Percentiles rank a stretch among this genome's conserved stretches.
Conservation (phyloP, 345 rosid species). For the Pistacia atlantica region DNA sequence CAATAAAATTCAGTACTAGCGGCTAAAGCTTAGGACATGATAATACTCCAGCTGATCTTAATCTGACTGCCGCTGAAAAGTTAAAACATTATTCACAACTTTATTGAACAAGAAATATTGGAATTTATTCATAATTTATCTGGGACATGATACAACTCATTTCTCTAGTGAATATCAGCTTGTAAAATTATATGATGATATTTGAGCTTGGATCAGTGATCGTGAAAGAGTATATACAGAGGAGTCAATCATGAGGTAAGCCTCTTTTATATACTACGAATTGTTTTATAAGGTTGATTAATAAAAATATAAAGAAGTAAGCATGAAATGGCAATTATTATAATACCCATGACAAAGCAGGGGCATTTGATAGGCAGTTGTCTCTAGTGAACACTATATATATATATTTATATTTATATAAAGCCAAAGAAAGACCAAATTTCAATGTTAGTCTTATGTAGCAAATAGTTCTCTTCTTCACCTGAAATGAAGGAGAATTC, state of each 20-base stretch:
- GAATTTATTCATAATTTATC: not conserved
- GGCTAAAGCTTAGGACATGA: slow-evolving; percentile 7
- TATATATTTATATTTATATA: slow-evolving; percentile 28
- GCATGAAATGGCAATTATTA: slow-evolving; percentile 12
- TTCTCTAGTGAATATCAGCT: not conserved
- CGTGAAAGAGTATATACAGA: no score
- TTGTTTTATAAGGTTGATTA: not conserved
- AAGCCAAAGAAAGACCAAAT: slow-evolving; percentile 57
- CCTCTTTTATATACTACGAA: not conserved
- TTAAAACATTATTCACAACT: not conserved
- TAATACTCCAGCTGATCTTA: not conserved
- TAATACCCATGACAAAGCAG: slow-evolving; percentile 3
- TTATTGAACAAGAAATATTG: not conserved
- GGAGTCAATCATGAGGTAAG: not conserved
- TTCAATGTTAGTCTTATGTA: slow-evolving; percentile 31
- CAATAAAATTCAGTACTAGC: not conserved
- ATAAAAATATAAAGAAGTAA: not conserved
- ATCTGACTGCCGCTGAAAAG: not conserved
- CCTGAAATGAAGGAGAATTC: slow-evolving; percentile 41
- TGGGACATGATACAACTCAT: not conserved
- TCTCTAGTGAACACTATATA: slow-evolving; percentile 12
- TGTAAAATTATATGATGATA: no score
- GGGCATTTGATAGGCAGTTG: slow-evolving; percentile 20
- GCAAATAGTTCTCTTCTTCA: slow-evolving; percentile 15
- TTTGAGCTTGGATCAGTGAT: not conserved